phyloP scores from a whole-genome alignment of 441 rosid genomes.

The Erodium trifolium region DNA sequence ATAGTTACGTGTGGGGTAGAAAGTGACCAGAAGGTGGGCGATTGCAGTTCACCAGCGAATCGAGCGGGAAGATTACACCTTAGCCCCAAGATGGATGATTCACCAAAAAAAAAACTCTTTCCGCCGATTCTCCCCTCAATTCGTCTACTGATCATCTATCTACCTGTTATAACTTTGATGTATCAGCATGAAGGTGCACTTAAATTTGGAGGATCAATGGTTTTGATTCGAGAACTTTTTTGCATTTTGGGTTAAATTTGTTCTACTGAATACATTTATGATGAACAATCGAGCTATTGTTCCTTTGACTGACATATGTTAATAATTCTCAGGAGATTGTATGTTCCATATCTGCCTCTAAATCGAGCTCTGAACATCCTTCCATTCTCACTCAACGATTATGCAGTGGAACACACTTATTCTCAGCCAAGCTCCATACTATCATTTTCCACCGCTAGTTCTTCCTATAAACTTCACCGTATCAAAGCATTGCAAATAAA shows the following conservation, averaged over 20 bases:
- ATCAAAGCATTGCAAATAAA: conserved; percentile 21
- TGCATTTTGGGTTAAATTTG: too few species aligned
- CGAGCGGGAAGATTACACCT: too few species aligned
- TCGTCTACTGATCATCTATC: not conserved
- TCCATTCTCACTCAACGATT: conserved; percentile 18
- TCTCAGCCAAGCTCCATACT: conserved; percentile 14
- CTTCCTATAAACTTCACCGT: conserved; percentile 14
- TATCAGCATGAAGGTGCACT: not conserved
- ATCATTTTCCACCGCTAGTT: not conserved
- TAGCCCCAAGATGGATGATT: too few species aligned
- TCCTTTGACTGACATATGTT: not conserved
- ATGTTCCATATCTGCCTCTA: conserved; percentile 20
- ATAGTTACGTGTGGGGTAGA: too few species aligned
- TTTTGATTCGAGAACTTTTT: not conserved
- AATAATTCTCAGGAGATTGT: conserved; percentile 28
- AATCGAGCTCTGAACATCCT: conserved; percentile 13
- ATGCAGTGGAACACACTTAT: conserved; percentile 19
- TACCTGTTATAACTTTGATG: not conserved
- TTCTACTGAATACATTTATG: too few species aligned
- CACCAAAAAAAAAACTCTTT: too few species aligned
- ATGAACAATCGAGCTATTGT: not conserved
- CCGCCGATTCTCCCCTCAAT: too few species aligned
- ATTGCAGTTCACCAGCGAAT: too few species aligned
- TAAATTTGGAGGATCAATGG: not conserved
- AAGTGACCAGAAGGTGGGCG: too few species aligned